Conservation (phyloP, 2,329 filamentous ascomycete species). For the Pseudocercospora vitis region DNA sequence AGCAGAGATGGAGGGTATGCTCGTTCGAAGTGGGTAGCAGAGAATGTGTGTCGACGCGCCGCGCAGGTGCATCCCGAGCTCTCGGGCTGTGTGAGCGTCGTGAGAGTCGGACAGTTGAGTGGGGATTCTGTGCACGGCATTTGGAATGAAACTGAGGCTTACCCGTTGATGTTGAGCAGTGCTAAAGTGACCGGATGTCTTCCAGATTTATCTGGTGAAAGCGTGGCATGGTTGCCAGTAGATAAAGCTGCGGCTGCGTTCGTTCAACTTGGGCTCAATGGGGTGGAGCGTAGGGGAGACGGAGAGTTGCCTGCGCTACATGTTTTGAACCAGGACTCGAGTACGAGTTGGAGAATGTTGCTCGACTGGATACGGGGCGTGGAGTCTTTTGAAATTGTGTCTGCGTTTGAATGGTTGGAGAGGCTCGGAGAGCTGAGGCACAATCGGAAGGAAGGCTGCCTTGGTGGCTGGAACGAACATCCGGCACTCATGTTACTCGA, state of each 20-base stretch:
- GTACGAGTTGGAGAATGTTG: constrained; percentile 49
- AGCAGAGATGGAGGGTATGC: constrained; percentile 52
- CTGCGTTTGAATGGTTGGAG: no score
- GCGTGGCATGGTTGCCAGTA: constrained; percentile 50
- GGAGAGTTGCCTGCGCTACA: constrained; percentile 40
- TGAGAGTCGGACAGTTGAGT: constrained; percentile 51
- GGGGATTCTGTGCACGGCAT: constrained; percentile 46
- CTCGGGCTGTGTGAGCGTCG: constrained; percentile 44
- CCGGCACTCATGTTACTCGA: no score
- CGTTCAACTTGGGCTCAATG: constrained; percentile 38
- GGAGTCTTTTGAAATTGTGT: no score
- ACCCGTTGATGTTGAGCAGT: constrained; percentile 50
- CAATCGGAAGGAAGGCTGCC: no score
- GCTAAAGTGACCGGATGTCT: constrained; percentile 42
- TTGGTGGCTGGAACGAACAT: no score
- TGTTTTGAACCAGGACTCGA: constrained; percentile 49
- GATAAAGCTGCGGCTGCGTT: constrained; percentile 48
- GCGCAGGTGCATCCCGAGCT: constrained; percentile 31
- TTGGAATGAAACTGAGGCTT: constrained; percentile 54
- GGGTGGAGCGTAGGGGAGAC: constrained; percentile 11
- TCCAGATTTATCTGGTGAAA: constrained; percentile 42
- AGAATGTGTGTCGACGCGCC: constrained; percentile 52
- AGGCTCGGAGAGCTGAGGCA: no score
- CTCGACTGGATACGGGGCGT: constrained; percentile 47
- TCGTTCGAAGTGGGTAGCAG: constrained; percentile 60